A percentile compares a stretch with the other conserved stretches of the same genome.
These are phyloP conservation scores for Globisporangium nagaii DNA, from an alignment of 352 stramenopile species.

Conservation along the genomic window DNA sequence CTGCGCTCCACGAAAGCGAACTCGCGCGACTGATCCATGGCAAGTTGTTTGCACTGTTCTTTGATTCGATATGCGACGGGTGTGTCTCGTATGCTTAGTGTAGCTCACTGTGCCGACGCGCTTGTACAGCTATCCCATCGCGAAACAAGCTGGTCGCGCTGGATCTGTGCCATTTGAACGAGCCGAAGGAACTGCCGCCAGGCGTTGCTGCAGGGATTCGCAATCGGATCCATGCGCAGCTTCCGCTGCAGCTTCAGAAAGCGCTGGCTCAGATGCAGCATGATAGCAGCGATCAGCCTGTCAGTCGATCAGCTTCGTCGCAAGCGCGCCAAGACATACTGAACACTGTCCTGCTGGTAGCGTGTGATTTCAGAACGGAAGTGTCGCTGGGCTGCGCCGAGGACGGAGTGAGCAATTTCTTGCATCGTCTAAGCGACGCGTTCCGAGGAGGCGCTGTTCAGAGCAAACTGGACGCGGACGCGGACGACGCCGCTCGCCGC, in stretches of 20 bases:
- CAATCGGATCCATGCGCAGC: constrained; percentile 37
- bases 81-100: background rate
- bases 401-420: constrained; percentile 53
- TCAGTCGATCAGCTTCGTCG: background rate
- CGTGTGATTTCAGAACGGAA: constrained; percentile 38
- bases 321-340: background rate
- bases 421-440: constrained; percentile 51
- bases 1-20: constrained; percentile 52
- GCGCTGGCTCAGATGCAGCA: constrained; percentile 21
- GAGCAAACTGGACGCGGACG: constrained; percentile 21
- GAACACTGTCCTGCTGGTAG: constrained; percentile 50
- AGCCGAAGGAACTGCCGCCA: constrained; percentile 33
- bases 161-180: constrained; percentile 57
- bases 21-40: constrained; percentile 56
- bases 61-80: background rate
- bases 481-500: constrained; percentile 15
- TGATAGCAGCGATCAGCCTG: background rate
- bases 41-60: constrained; percentile 9
- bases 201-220: constrained; percentile 35
- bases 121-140: constrained; percentile 47
- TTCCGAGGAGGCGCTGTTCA: constrained; percentile 44
- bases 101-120: no score
- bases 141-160: constrained; percentile 61
- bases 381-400: constrained; percentile 26
- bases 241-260: constrained; percentile 26